Percentiles rank a stretch among this genome's conserved stretches.
Conservation (phyloP, 2,329 filamentous ascomycete genomes). For the Aspergillus sojae region DNA sequence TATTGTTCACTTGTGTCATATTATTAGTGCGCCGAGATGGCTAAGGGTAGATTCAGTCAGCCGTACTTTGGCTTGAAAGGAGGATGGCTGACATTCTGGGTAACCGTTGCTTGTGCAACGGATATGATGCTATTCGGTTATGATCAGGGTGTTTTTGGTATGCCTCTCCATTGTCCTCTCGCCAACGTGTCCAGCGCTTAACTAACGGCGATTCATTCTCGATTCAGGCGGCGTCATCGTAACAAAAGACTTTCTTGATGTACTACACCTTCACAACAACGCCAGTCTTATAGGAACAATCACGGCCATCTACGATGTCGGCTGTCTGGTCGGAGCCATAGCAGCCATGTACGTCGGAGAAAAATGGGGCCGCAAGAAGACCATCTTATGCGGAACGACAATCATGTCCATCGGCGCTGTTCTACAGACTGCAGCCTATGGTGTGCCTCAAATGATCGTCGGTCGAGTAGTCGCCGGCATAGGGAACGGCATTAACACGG, state of each 20-base stretch:
- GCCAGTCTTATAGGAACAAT: slow-evolving; percentile 17
- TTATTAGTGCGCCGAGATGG: not conserved
- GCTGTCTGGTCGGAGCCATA: slow-evolving; percentile 59
- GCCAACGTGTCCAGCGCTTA: not conserved
- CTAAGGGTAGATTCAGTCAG: not conserved
- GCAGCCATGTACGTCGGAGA: slow-evolving; percentile 51
- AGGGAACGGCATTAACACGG: slow-evolving; percentile 49
- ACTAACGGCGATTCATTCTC: not conserved
- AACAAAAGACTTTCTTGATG: slow-evolving; percentile 53
- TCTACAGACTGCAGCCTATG: slow-evolving; percentile 50
- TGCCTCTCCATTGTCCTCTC: slow-evolving; percentile 12
- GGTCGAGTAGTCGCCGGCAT: slow-evolving; percentile 42
- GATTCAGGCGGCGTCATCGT: slow-evolving; percentile 54
- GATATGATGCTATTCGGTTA: slow-evolving; percentile 43
- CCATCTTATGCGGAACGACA: slow-evolving; percentile 49
- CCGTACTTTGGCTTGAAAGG: slow-evolving; percentile 4
- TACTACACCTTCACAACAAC: slow-evolving; percentile 45
- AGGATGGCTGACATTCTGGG: slow-evolving; percentile 4
- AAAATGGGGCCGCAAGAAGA: slow-evolving; percentile 49
- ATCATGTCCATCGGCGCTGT: slow-evolving; percentile 54
- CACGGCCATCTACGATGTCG: slow-evolving; percentile 61
- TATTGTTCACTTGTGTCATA: not conserved
- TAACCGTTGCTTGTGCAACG: slow-evolving; percentile 9
- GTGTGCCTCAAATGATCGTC: slow-evolving; percentile 53
- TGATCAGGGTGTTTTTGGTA: slow-evolving; percentile 56